These are phyloP conservation scores for Lentithecium fluviatile DNA, from an alignment of 495 filamentous ascomycete genomes.

Conservation along the genomic window DNA sequence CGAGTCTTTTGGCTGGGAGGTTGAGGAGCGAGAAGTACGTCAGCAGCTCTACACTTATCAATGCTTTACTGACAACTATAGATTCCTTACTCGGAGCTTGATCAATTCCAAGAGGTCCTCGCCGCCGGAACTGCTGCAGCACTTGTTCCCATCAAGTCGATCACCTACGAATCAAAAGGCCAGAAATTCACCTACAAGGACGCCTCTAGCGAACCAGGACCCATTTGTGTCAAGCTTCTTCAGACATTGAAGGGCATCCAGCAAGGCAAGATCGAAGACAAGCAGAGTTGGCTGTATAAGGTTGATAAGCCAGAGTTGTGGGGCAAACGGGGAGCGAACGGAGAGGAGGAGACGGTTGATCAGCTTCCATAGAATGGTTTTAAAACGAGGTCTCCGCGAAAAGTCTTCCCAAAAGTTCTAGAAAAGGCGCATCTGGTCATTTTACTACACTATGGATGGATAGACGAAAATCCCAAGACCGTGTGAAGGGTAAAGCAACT, in stretches of 20 bases:
- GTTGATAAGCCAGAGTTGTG: conserved; percentile 48
- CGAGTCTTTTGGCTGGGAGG: conserved; percentile 42
- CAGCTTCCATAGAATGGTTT: conserved; percentile 9
- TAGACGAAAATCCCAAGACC: no score
- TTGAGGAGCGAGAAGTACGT: conserved; percentile 41
- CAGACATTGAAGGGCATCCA: conserved; percentile 83
- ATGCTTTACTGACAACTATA: conserved; percentile 32
- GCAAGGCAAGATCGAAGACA: conserved; percentile 70
- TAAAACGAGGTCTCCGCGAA: not conserved
- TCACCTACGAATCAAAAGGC: conserved; percentile 65
- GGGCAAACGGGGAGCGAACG: conserved; percentile 2
- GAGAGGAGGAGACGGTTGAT: conserved; percentile 10
- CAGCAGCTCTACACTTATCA: not conserved
- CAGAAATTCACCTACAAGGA: conserved; percentile 59
- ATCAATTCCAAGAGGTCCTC: conserved; percentile 76
- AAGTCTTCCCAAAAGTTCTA: not conserved
- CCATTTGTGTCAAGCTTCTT: conserved; percentile 64
- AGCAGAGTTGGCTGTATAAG: conserved; percentile 67
- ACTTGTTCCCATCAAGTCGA: conserved; percentile 84
- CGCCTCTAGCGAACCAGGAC: conserved; percentile 52
- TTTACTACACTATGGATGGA: no score
- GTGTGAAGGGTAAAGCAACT: no score
- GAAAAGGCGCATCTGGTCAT: not conserved
- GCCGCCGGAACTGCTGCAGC: conserved; percentile 92
- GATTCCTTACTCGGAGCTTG: conserved; percentile 78